Conservation (phyloP, 345 rosid genomes). For the rapeseed (Brassica napus) region Da-Ae NC_063442.1:39680001-39680500, state of each 20-base stretch:
- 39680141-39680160: conserved; percentile 98
- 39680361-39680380: conserved; percentile 90
- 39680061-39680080: conserved; percentile 97
- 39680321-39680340: conserved; percentile 97
- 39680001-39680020: conserved; percentile 82
- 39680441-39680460: conserved; percentile 66
- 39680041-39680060: conserved; percentile 95
- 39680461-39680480: not conserved
- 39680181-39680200: conserved; percentile 98
- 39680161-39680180: conserved; percentile 86
- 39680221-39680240: conserved; percentile 99
- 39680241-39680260: conserved; percentile 96
- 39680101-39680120: conserved; percentile 96
- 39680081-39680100: conserved; percentile 86
- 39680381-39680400: conserved; percentile 88
- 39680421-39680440: conserved; percentile 95
- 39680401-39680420: conserved; percentile 90
- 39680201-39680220: conserved; percentile 91
- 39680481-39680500: not conserved
- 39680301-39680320: conserved; percentile 86
- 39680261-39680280: conserved; percentile 98
- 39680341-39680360: conserved; percentile 94
- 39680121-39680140: conserved; percentile 96
- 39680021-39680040: conserved; percentile 91
- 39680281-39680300: conserved; percentile 93